phyloP scores from a whole-genome alignment of 2,329 filamentous ascomycete genomes.

The Microdochium trichocladiopsis region DNA sequence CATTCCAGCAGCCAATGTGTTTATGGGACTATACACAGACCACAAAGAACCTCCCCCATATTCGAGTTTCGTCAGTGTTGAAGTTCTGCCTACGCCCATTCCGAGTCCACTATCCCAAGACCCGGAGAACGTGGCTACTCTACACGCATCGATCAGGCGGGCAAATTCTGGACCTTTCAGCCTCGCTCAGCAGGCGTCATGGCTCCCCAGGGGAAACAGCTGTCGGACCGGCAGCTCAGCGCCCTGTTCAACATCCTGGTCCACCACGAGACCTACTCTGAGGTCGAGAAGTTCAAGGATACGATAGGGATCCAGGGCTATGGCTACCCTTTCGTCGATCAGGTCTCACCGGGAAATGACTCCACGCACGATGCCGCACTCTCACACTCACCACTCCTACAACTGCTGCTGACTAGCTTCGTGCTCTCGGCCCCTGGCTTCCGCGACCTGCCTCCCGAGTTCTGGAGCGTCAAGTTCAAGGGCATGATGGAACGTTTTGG shows the following conservation, averaged over 20 bases:
- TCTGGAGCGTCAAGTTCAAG: constrained; percentile 58
- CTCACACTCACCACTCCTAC: constrained; percentile 58
- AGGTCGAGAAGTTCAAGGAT: constrained; percentile 66
- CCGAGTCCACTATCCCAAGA: no score
- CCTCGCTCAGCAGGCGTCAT: background rate
- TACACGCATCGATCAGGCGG: no score
- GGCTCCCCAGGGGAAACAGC: background rate
- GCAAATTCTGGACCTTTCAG: no score
- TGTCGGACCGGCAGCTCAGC: constrained; percentile 33
- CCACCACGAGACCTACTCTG: constrained; percentile 53
- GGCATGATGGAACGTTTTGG: constrained; percentile 55
- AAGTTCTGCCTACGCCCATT: no score
- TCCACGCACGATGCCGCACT: constrained; percentile 13
- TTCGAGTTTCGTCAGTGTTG: no score
- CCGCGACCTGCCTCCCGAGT: constrained; percentile 52
- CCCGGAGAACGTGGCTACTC: no score
- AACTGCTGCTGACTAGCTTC: constrained; percentile 59
- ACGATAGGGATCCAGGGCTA: constrained; percentile 58
- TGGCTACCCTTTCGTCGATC: constrained; percentile 57
- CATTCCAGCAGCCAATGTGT: no score
- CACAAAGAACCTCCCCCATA: no score
- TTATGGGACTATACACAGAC: no score
- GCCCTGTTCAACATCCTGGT: constrained; percentile 55
- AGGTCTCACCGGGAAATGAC: constrained; percentile 10
- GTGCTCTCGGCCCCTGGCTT: constrained; percentile 60